Evolutionary conservation across 1,284 basidiomycete genomes (phyloP), one percentile per base, ranked within the genome.

Genomic region (Schizophyllum amplum): DNA sequence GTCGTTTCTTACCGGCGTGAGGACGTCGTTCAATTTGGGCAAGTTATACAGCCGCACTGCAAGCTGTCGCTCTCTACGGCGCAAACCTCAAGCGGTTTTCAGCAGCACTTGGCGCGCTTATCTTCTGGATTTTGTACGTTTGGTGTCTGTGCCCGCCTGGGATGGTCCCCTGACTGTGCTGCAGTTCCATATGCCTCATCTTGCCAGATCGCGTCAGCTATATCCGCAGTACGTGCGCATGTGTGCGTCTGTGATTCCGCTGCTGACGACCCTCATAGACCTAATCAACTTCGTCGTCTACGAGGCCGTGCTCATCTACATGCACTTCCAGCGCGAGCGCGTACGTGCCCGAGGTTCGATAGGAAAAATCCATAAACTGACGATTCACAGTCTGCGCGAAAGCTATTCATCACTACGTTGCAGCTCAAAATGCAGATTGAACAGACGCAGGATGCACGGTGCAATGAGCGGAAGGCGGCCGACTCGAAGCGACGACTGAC

Each of bases 401-500:
- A 69, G 79, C 91, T 55, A 90, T 90, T 67, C 92, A 95, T 67
- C 78, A 80, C 91, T 62, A 86, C 88, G 65, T 71, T 78, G 11
- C 84, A 87, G 64, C 82, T 77, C 62, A 60, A 57, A 25, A 48
- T 57, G 3, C 58, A 60, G 47, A 59, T 62, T 22, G 74, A 78
- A 48, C 83, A 84, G 24, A 88, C 86, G 6, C 86, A 88, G 65
- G 83, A 83, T 60, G 88, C 88, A 5, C 87, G 90, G 68, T 74
- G 87, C 53, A 86, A 86, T 66, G 87, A 91, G 65, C 77, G 84
- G 52, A 79, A 80, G 61, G 82, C 87, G 13, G 77, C 82, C 0
- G 89, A 92, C 62, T 89, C 86, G 1, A 90, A 92, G 68, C 79
- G 89, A 53, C 82, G 90, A 11, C 80, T 94, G 50, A 92, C 91